These are phyloP conservation scores for Fulvia fulva DNA, from an alignment of 2,329 filamentous ascomycete species.

Conservation along the genomic window DNA sequence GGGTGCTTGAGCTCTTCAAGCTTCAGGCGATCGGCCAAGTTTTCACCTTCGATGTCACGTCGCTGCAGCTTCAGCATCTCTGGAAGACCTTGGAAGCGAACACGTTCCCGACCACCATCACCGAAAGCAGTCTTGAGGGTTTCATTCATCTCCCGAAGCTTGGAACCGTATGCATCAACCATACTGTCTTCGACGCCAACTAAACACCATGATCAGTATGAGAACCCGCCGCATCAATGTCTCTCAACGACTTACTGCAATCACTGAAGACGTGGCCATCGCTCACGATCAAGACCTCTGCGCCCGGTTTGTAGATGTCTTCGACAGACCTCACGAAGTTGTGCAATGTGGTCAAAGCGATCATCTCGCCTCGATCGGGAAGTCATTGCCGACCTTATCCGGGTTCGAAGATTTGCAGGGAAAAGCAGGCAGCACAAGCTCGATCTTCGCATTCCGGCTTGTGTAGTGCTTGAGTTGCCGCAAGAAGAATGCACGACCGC, in stretches of 20 bases:
- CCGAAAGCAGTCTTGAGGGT: not conserved
- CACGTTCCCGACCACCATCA: not conserved
- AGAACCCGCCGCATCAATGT: no score
- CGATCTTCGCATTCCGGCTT: not conserved
- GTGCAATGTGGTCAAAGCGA: slow-evolving; percentile 4
- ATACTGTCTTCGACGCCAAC: slow-evolving; percentile 6
- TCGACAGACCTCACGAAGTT: slow-evolving; percentile 1
- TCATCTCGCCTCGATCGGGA: slow-evolving; percentile 3
- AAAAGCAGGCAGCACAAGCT: slow-evolving; percentile 4
- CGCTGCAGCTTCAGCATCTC: not conserved
- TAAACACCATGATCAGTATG: not conserved
- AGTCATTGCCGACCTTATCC: slow-evolving; percentile 1
- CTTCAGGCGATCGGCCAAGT: not conserved
- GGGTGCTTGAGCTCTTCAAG: not conserved
- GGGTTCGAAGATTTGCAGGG: slow-evolving; percentile 7
- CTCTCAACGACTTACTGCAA: slow-evolving; percentile 2
- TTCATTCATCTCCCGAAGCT: slow-evolving; percentile 2
- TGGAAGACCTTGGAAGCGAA: not conserved
- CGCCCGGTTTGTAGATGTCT: slow-evolving; percentile 1
- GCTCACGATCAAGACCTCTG: slow-evolving; percentile 1
- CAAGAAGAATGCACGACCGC: slow-evolving; percentile 3
- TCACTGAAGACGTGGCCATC: slow-evolving; percentile 9
- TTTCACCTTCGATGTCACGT: not conserved
- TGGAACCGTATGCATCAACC: slow-evolving; percentile 2
- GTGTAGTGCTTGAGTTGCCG: slow-evolving; percentile 1